Base-by-base conservation (phyloP, 768 basidiomycete genomes). In the Suillus placidus region DNA sequence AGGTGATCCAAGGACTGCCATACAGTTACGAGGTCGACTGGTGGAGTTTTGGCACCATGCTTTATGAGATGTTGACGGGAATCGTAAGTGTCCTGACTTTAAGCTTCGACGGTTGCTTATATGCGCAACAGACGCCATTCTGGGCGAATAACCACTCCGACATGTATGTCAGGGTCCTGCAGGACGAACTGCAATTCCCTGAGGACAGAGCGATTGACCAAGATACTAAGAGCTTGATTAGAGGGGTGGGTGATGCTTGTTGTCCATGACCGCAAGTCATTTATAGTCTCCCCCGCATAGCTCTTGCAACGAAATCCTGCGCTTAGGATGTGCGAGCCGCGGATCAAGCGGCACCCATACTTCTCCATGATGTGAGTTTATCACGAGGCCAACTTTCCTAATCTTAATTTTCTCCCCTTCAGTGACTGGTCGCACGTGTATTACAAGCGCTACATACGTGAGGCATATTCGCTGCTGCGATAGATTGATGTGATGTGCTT, bases 1-100 rank as follows among this genome's bases (percentile, higher is more conserved):
- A 99, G 79, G 95, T 99, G 54, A 94, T 99, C 70, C 92, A 94
- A 72, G 93, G 95, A 1, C 77, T 92, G 71, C 85, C 89, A 23
- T 97, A 99, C 74, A 90, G 90, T 69, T 99, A 95, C 72, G 94
- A 95, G 70, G 94, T 97, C 26, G 97, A 99, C 76, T 97, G 95
- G 93, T 99, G 95, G 96, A 93, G 91, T 69, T 92, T 97, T 72
- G 97, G 97, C 42, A 98, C 97, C 67, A 97, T 99, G 92, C 80
- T 99, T 66, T 95, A 93, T 75, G 97, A 99, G 81, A 97, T 97
- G 92, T 80, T 99, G 78, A 93, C 93, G 45, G 97, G 97, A 34
- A 92, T 96, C 69, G 95, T 96, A 77, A 82, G 91, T 88, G 52
- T 65, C 56, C 34, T 62, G 60, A 23, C 40, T 26, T 13, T 38